Conservation (phyloP, 148 eudicot species). For the Heliosperma pusillum region DNA sequence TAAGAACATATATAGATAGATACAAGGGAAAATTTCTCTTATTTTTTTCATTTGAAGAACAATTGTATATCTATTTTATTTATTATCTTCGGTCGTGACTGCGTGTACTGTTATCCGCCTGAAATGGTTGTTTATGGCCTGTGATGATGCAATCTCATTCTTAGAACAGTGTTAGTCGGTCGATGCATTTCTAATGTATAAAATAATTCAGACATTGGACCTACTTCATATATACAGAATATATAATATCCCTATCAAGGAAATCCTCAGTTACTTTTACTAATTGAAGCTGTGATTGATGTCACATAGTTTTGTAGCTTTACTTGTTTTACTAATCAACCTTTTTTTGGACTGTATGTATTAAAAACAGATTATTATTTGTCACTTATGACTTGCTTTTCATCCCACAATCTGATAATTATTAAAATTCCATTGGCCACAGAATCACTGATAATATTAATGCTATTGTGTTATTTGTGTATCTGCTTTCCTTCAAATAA, state of each 20-base stretch:
- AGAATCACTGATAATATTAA: not conserved
- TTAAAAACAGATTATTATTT: not conserved
- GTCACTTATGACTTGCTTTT: slow-evolving; percentile 13
- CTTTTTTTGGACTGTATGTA: not conserved
- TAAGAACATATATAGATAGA: not conserved
- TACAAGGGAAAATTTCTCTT: not conserved
- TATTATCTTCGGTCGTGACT: slow-evolving; percentile 4
- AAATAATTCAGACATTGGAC: slow-evolving; percentile 15
- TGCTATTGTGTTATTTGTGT: not conserved
- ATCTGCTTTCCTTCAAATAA: not conserved
- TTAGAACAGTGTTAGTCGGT: not conserved
- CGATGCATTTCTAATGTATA: not conserved
- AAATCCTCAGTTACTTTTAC: not conserved
- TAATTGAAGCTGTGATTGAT: not conserved
- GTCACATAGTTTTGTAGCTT: slow-evolving; percentile 7
- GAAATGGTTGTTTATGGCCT: not conserved
- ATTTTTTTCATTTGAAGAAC: not conserved
- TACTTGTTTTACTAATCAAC: slow-evolving; percentile 5
- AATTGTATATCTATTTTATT: not conserved
- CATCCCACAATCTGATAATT: slow-evolving; percentile 16
- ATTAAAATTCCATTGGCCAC: not conserved
- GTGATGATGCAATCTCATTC: not conserved
- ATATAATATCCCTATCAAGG: not conserved
- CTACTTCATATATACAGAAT: slow-evolving; percentile 10
- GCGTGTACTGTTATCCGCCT: slow-evolving; percentile 9